These are phyloP conservation scores for Fusarium duplospermum DNA, from an alignment of 2,329 filamentous ascomycete species.

Conservation along the genomic window DNA sequence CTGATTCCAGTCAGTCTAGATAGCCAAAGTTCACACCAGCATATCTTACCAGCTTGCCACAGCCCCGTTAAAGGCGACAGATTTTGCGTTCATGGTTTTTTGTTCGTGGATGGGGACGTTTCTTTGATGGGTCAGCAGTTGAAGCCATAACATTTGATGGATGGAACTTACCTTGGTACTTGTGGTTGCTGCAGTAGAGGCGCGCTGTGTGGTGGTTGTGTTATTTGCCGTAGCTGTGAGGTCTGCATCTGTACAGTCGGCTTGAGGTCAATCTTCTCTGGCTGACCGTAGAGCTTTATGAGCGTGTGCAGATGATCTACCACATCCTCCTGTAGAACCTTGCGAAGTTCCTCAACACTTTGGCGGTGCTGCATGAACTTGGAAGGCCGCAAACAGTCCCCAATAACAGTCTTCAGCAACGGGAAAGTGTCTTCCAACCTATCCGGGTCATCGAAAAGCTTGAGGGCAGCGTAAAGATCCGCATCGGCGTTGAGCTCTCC, in stretches of 20 bases:
- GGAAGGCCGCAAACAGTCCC: conserved; percentile 4
- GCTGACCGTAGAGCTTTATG: conserved; percentile 4
- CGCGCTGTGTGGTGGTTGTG: not conserved
- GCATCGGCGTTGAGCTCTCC: not conserved
- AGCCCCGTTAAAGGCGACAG: not conserved
- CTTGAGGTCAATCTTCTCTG: conserved; percentile 10
- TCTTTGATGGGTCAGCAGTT: not conserved
- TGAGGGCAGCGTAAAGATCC: not conserved
- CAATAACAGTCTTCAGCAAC: conserved; percentile 1
- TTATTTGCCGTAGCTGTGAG: not conserved
- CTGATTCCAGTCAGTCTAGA: not conserved
- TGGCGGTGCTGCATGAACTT: conserved; percentile 18
- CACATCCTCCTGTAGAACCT: conserved; percentile 7
- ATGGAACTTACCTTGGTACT: not conserved
- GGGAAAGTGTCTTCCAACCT: not conserved
- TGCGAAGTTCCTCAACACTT: conserved; percentile 13
- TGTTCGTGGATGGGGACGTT: not conserved
- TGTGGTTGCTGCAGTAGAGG: not conserved
- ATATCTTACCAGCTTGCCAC: conserved; percentile 9
- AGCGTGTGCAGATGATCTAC: conserved; percentile 11
- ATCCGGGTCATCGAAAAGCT: not conserved
- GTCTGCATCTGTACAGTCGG: conserved; percentile 6
- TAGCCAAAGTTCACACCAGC: not conserved
- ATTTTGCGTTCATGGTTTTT: not conserved
- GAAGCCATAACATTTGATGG: not conserved